Evolutionary conservation across 371 early-diverging fungal genomes (phyloP).

Genomic region (Rhizomucor pusillus): DNA sequence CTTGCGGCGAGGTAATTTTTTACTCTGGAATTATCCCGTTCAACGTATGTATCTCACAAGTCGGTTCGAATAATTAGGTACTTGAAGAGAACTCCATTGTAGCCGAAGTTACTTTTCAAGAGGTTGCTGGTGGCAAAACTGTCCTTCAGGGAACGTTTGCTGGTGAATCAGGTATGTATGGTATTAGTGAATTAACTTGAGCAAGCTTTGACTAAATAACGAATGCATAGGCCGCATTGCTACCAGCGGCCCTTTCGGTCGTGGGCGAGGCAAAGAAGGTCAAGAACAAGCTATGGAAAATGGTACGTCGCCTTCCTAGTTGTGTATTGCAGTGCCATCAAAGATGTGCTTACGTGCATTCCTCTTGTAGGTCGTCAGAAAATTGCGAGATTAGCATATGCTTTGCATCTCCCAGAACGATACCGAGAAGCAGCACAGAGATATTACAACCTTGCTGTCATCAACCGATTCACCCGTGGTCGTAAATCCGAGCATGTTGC

Average conservation of each 20-base stretch:
- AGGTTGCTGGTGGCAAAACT: conserved; percentile 83
- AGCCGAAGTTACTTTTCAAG: conserved; percentile 92
- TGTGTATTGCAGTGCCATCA: background rate
- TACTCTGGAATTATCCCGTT: background rate
- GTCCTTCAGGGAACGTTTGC: conserved; percentile 79
- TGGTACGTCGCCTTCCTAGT: conserved; percentile 24
- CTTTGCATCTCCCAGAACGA: conserved; percentile 69
- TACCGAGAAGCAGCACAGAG: conserved; percentile 89
- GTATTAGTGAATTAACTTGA: background rate
- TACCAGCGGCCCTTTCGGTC: conserved; percentile 53
- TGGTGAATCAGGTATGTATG: conserved; percentile 40
- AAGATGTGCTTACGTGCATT: conserved; percentile 10
- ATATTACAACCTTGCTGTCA: conserved; percentile 92
- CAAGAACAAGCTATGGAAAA: conserved; percentile 71
- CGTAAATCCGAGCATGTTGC: conserved; percentile 84
- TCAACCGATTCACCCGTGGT: conserved; percentile 92
- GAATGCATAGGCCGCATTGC: conserved; percentile 48
- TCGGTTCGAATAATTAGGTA: conserved; percentile 56
- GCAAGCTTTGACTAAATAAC: background rate
- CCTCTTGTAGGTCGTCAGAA: conserved; percentile 46
- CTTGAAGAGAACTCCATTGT: conserved; percentile 96
- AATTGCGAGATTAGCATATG: conserved; percentile 68
- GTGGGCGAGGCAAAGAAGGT: conserved; percentile 56
- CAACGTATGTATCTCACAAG: background rate
- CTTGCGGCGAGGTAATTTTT: conserved; percentile 62